Evolutionary conservation across 2,329 filamentous ascomycete genomes (phyloP).

Genomic region (Graphiopsis chlorocephala): DNA sequence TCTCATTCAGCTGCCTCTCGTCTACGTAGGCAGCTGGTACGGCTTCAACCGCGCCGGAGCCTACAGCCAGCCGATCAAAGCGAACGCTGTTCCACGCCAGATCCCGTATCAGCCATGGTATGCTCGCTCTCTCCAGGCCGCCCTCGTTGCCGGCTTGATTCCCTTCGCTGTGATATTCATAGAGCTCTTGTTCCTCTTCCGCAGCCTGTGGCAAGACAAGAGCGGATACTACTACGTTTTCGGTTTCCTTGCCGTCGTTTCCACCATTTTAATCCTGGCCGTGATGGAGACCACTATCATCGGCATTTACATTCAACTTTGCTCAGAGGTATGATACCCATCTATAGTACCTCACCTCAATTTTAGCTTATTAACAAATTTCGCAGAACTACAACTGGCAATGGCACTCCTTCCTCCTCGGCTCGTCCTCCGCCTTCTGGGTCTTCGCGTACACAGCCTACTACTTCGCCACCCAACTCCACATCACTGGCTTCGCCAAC

Average conservation of each 20-base stretch:
- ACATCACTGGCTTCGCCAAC: conserved; percentile 77
- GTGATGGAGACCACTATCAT: conserved; percentile 82
- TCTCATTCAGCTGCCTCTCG: conserved; percentile 79
- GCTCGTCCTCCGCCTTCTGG: conserved; percentile 74
- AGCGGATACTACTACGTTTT: conserved; percentile 91
- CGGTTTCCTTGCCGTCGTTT: conserved; percentile 76
- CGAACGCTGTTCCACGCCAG: conserved; percentile 67
- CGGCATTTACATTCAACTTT: conserved; percentile 77
- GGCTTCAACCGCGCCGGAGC: conserved; percentile 65
- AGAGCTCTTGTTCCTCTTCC: conserved; percentile 82
- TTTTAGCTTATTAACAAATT: conserved; percentile 17
- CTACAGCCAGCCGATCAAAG: conserved; percentile 82
- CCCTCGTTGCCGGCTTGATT: conserved; percentile 71
- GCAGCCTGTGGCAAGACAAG: conserved; percentile 86
- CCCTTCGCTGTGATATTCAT: conserved; percentile 88
- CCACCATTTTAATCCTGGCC: conserved; percentile 68
- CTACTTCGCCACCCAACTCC: conserved; percentile 78
- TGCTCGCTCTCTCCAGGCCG: conserved; percentile 59
- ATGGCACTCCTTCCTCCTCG: conserved; percentile 84
- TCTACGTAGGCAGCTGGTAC: conserved; percentile 76
- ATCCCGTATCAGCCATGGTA: conserved; percentile 77
- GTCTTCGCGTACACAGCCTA: conserved; percentile 79
- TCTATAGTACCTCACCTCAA: neutral
- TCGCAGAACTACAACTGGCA: conserved; percentile 79
- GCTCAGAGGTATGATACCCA: conserved; percentile 60